Conservation (phyloP, 1,284 basidiomycete genomes). For the Cystobasidium pallidum region DNA sequence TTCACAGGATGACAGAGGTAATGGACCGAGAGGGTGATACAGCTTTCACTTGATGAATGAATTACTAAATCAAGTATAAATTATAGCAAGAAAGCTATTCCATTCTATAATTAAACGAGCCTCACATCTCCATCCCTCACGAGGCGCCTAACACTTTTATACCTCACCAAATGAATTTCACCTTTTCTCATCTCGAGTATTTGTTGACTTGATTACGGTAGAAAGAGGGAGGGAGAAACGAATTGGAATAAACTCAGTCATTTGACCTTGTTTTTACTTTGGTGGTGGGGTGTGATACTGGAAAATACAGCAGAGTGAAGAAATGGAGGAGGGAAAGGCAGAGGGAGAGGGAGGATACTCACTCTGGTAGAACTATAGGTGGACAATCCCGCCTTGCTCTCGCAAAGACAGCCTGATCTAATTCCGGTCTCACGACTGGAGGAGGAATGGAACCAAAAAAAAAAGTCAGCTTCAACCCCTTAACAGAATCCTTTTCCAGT, state of each 20-base stretch:
- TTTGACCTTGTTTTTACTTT: no score
- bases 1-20: no score
- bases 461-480: background rate
- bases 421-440: slow-evolving; percentile 42
- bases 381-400: slow-evolving; percentile 38
- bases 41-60: no score
- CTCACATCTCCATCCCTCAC: slow-evolving; percentile 42
- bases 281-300: no score
- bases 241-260: no score
- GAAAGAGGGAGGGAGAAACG: background rate
- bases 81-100: no score
- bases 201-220: slow-evolving; percentile 19
- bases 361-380: slow-evolving; percentile 43
- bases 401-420: slow-evolving; percentile 45
- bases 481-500: no score
- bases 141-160: slow-evolving; percentile 28
- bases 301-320: no score
- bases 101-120: no score
- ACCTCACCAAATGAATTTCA: slow-evolving; percentile 43
- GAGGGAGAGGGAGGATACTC: slow-evolving; percentile 2
- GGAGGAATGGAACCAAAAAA: background rate
- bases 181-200: slow-evolving; percentile 32
- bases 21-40: no score
- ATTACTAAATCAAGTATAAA: no score
- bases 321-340: no score